Conservation (phyloP, 441 rosid genomes). For the Gossypium davidsonii region DNA sequence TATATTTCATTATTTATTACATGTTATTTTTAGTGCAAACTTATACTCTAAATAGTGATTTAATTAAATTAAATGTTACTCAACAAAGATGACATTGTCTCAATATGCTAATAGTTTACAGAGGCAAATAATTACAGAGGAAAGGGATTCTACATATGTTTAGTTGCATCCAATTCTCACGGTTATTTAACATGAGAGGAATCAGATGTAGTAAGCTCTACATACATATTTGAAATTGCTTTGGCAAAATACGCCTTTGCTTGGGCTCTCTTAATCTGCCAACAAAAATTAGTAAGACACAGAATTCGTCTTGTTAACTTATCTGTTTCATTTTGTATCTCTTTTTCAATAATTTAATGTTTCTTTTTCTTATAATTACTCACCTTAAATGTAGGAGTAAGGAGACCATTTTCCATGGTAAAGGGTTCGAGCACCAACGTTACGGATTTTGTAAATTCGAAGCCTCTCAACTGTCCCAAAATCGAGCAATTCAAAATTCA, state of each 20-base stretch:
- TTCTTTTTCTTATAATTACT: not conserved
- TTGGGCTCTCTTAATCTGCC: conserved; percentile 90
- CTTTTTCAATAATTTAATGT: too few species aligned
- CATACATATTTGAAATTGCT: conserved; percentile 67
- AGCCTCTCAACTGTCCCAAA: conserved; percentile 76
- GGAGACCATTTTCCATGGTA: conserved; percentile 74
- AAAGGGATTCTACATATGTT: not conserved
- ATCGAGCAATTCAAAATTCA: not conserved
- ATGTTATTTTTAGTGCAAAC: too few species aligned
- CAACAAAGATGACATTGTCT: too few species aligned
- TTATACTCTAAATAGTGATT: too few species aligned
- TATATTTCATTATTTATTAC: too few species aligned
- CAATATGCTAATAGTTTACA: too few species aligned
- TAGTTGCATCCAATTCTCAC: conserved; percentile 6
- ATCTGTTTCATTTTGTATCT: too few species aligned
- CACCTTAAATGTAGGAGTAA: conserved; percentile 95
- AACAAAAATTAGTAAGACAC: not conserved
- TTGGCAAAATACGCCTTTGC: conserved; percentile 75
- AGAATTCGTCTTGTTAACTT: too few species aligned
- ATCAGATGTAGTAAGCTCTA: conserved; percentile 53
- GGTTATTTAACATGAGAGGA: conserved; percentile 34
- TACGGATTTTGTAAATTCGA: conserved; percentile 86
- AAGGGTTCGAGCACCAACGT: conserved; percentile 82
- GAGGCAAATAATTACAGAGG: not conserved
- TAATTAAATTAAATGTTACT: too few species aligned